Evolutionary conservation across 331 rosid genomes (phyloP).

Genomic region (Acacia pycnantha): DNA sequence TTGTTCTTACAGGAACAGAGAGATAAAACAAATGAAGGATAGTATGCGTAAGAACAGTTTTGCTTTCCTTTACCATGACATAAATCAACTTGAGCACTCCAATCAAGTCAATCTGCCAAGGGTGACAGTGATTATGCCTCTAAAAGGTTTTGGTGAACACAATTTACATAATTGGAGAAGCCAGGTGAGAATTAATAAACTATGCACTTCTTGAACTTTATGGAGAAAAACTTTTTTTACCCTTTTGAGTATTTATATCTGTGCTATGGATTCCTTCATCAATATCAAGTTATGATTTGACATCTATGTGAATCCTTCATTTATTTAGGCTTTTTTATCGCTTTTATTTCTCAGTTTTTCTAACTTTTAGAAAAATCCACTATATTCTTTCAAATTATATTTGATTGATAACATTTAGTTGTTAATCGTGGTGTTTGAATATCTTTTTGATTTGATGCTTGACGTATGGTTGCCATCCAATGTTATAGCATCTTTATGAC

Average conservation of each 20-base stretch:
- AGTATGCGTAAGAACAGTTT: slow-evolving; percentile 65
- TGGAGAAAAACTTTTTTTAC: not conserved
- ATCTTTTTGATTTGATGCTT: not conserved
- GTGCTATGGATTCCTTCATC: not conserved
- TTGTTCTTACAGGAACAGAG: slow-evolving; percentile 71
- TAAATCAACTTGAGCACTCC: slow-evolving; percentile 83
- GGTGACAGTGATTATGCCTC: slow-evolving; percentile 89
- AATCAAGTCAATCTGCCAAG: slow-evolving; percentile 80
- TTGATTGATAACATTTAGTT: not conserved
- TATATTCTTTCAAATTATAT: not conserved
- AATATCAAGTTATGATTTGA: not conserved
- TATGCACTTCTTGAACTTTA: not conserved
- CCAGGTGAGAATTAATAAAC: slow-evolving; percentile 53
- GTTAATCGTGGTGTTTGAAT: not conserved
- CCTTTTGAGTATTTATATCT: not conserved
- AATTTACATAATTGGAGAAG: slow-evolving; percentile 93
- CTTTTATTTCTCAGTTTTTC: not conserved
- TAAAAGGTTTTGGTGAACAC: slow-evolving; percentile 98
- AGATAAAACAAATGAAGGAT: slow-evolving; percentile 74
- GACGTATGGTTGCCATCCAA: not conserved
- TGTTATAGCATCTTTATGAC: not conserved
- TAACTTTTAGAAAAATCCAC: not conserved
- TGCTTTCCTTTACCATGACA: slow-evolving; percentile 81
- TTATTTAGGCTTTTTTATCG: not conserved
- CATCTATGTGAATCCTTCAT: not conserved